A percentile compares a stretch with the other conserved stretches of the same genome.
These are phyloP conservation scores for Kondoa malvinella DNA, from an alignment of 768 basidiomycete genomes.

Conservation along the genomic window DNA sequence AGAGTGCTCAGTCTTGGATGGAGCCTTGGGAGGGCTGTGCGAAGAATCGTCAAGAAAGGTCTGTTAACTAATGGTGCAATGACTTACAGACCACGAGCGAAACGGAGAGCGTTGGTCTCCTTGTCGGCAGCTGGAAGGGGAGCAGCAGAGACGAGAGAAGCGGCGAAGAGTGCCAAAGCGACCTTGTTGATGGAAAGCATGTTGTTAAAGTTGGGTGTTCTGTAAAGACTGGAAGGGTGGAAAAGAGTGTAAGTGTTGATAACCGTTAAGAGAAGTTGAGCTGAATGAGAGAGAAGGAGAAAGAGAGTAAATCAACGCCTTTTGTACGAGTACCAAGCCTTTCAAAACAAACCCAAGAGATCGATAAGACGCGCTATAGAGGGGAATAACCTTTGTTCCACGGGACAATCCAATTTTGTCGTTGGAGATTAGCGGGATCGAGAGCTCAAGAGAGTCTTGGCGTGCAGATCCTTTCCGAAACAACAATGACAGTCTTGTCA, in stretches of 20 bases:
- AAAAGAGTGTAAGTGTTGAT: background rate
- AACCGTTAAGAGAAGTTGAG: background rate
- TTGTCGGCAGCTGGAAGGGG: no score
- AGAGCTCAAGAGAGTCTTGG: no score
- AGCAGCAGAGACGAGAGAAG: background rate
- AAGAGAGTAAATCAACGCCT: background rate
- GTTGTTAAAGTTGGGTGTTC: background rate
- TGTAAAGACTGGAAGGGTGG: background rate
- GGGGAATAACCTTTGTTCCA: no score
- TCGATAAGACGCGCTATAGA: no score
- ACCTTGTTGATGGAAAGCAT: background rate
- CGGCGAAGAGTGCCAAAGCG: background rate
- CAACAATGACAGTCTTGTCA: no score
- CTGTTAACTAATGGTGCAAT: background rate
- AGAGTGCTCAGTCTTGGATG: background rate
- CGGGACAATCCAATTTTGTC: no score
- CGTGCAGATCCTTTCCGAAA: no score
- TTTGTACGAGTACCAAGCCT: no score
- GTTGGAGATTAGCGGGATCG: no score
- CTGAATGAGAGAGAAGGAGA: background rate
- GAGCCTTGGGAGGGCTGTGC: background rate
- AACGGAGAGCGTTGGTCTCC: background rate
- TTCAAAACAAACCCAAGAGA: no score
- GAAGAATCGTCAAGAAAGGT: background rate
- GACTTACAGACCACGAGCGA: background rate